Evolutionary conservation across 106 monocot genomes (phyloP), one percentile per base, ranked within the genome.

Genomic region (Cymbidium sinense): DNA sequence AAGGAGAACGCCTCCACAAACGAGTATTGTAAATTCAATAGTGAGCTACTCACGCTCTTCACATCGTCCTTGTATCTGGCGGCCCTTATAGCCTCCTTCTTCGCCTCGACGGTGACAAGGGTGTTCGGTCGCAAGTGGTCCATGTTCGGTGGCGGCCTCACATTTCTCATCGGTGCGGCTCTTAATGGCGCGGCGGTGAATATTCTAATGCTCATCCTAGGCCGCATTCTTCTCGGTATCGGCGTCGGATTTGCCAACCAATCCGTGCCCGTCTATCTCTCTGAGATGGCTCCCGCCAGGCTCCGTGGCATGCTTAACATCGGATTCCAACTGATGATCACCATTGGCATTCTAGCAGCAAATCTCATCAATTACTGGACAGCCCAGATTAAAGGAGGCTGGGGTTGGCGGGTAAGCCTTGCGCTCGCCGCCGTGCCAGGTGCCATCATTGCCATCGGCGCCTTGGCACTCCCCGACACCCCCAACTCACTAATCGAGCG

Each of bases 271-370:
- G 34, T 86, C 7, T 86, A 86, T 74, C 83, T 86, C 2, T 83
- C 86, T 10, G 86, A 86, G 77, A 86, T 86, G 83, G 79, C 86
- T 5, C 86, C 86, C 23, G 23, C 76, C 73, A 10, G 64, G 20
- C 36, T 78, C 27, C 73, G 87, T 12, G 87, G 87, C 12, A 79
- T 76, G 83, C 81, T 87, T 19, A 87, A 83, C 70, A 81, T 83
- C n/a, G 87, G 75, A 0, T 87, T 87, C 83, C 87, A 87, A 78
- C 55, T 84, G 1, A 83, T 83, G 83, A 81, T 84, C 75, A 87
- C 83, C 44, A 79, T 84, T 9, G 87, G 87, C 64, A 84, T 84
- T 70, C 27, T 87, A 4, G 80, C 61, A 2, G 87, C 87, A 55
- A 87, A 84, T 69, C 35, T 83, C 33, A 80, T 87, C 78, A 87